Base-by-base conservation (phyloP, 2,329 filamentous ascomycete species). In the Plenodomus biglobosus region DNA sequence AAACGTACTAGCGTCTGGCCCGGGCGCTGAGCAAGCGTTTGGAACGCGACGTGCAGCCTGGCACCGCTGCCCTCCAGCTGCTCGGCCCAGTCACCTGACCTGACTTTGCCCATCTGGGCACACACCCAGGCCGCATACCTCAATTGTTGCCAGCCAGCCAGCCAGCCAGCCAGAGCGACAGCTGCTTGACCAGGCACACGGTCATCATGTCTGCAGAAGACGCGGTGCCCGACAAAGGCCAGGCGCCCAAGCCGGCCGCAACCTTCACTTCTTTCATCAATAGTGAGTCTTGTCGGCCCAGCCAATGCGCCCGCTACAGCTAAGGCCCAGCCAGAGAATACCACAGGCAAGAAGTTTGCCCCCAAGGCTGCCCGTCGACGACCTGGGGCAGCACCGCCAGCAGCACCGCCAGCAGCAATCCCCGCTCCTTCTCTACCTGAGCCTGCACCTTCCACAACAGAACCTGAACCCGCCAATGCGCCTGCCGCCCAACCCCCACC, bases 341-440 rank as follows among this genome's bases (percentile, higher is more conserved):
- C 73, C 47, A 72, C 74, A 16, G 73, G 73, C 62, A 78, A 75
- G 58, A 76, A 75, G 59, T 73, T 77, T 49, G 75, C 74, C 3
- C 77, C 78, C 34, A 79, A 78, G 56, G 74, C 70, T 40, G 68
- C 72, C 22, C 69, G 70, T 35, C 73, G 76, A 42, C 69, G 76
- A 22, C 73, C 76, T 41, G 66, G 64, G 38, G 68, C 67, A 19
- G 62, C 65, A 7, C 50, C 64, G 18, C 46, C 57, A 20, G 53
- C 66, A 16, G 30, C 52, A 6, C 35, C 40, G 11, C 42, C 57
- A 20, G 53, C 66, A 16, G 30, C 52, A 6, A 39, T 37, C 8
- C 42, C 57, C 15, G 48, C 43, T 11, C 11, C 46, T 18, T 17
- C 35, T 13, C 7, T 30, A n/a, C 8, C 42, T 35, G 18, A 38